Evolutionary conservation across 768 basidiomycete species (phyloP).

Genomic region (Boletus tomentosulus): DNA sequence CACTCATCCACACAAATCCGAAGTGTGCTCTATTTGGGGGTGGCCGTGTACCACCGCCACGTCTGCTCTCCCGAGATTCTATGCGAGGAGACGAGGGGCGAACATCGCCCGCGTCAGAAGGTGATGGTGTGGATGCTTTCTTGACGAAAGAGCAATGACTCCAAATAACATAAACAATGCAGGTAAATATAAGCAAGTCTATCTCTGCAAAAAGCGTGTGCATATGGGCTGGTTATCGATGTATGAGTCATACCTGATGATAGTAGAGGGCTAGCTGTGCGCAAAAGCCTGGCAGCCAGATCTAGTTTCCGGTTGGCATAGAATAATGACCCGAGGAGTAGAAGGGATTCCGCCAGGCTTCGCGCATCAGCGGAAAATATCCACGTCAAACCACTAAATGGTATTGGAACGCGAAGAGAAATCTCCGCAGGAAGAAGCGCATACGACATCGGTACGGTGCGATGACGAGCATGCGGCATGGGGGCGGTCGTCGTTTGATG

Average conservation of each 20-base stretch:
- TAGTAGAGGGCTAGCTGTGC: slow-evolving; percentile 39
- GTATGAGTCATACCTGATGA: slow-evolving; percentile 43
- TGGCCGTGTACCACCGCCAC: slow-evolving; percentile 24
- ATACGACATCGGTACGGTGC: slow-evolving; percentile 16
- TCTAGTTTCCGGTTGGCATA: slow-evolving; percentile 45
- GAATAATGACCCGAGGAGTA: slow-evolving; percentile 61
- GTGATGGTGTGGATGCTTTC: slow-evolving; percentile 6
- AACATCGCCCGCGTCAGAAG: slow-evolving; percentile 19
- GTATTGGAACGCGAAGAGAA: slow-evolving; percentile 42
- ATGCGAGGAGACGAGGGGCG: slow-evolving; percentile 38
- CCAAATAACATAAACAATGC: slow-evolving; percentile 60
- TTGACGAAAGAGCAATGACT: slow-evolving; percentile 48
- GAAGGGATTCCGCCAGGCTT: slow-evolving; percentile 56
- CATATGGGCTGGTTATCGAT: background rate
- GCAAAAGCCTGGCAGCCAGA: slow-evolving; percentile 6
- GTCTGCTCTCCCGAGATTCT: slow-evolving; percentile 48
- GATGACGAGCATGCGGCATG: slow-evolving; percentile 41
- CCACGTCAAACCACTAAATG: slow-evolving; percentile 37
- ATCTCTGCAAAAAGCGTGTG: slow-evolving; percentile 44
- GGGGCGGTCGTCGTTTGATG: slow-evolving; percentile 39
- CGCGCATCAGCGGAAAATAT: slow-evolving; percentile 58
- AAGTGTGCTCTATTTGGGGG: slow-evolving; percentile 46
- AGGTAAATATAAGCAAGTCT: slow-evolving; percentile 46
- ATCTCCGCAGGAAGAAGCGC: slow-evolving; percentile 48
- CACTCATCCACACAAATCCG: slow-evolving; percentile 86